Base-by-base conservation (phyloP, 2,329 filamentous ascomycete genomes). In the Lachnellula hyalina region DNA sequence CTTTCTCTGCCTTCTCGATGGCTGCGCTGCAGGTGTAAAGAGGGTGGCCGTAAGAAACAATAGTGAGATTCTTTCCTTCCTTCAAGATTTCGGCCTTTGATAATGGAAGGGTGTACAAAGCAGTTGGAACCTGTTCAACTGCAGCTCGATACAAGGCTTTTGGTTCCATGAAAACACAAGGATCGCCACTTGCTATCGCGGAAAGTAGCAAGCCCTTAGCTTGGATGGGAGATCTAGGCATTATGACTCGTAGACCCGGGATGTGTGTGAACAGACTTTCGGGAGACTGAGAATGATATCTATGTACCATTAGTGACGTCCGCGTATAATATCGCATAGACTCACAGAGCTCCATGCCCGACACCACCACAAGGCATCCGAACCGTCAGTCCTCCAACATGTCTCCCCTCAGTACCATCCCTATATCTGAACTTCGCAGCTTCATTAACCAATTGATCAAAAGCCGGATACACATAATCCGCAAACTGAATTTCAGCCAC, bases 401-500 rank as follows among this genome's bases (percentile, higher is more conserved):
- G 71, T 3, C 74, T 74, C 1, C 77, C 78, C 4, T 79, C 85
- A 2, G 63, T 70, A 12, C 84, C 85, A 62, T 85, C 81, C 57
- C 86, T 75, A 66, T 86, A 90, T 51, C 86, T 74, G 62, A 85
- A 82, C 66, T 90, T 90, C 41, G 85, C 85, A 0, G 85, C 86
- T 71, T 90, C 87, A 61, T 90, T 90, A 61, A 90, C 86, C 50
- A 90, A 78, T 72, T 90, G 87, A 67, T 90, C 87, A 63, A 89
- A 90, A 0, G 87, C 86, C 2, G 87, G 87, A 65, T 83, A 90
- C 38, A 90, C 83, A 65, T 90, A 90, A 67, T 90, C 87, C 21
- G 87, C 87, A 67, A 90, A 90, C 64, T 90, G 87, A 38, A 90
- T 85, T 75, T 99, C 94, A 0, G 93, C 93, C 23, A 97, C 83